These are phyloP conservation scores for Aspergillaceae sp. DNA, from an alignment of 2,329 filamentous ascomycete species.

Conservation along the genomic window DNA sequence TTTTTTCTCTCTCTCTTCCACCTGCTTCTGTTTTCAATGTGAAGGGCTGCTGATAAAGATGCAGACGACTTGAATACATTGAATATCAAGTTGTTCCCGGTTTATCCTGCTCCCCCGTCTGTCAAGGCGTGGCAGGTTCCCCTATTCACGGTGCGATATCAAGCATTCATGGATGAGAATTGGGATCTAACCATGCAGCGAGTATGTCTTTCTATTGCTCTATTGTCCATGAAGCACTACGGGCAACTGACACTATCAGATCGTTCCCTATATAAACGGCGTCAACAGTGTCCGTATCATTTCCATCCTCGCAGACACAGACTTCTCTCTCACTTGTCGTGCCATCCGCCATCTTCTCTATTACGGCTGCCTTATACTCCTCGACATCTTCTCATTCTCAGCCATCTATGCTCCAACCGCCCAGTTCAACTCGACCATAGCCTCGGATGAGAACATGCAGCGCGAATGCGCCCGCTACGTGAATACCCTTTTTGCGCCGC, in stretches of 20 bases:
- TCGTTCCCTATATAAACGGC: constrained; percentile 82
- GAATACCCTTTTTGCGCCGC: constrained; percentile 43
- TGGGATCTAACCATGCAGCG: constrained; percentile 48
- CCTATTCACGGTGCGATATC: constrained; percentile 54
- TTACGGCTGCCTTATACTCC: constrained; percentile 80
- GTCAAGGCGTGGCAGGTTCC: constrained; percentile 89
- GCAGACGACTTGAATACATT: constrained; percentile 85
- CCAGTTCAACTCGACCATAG: constrained; percentile 65
- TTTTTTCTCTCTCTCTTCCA: not conserved
- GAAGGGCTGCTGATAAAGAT: not conserved
- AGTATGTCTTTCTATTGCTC: constrained; percentile 16
- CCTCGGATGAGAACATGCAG: constrained; percentile 66
- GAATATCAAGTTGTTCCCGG: constrained; percentile 91
- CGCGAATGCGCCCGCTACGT: constrained; percentile 86
- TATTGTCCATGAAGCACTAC: not conserved
- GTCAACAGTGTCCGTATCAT: constrained; percentile 84
- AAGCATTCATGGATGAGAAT: constrained; percentile 45
- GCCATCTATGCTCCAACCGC: constrained; percentile 81
- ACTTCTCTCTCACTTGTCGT: constrained; percentile 74
- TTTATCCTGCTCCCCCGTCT: constrained; percentile 64
- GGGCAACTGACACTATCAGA: constrained; percentile 33
- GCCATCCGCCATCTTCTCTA: constrained; percentile 84
- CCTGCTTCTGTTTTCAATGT: too few relatives aligned
- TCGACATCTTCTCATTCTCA: constrained; percentile 92
- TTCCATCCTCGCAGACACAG: constrained; percentile 73